These are phyloP conservation scores for Oryza australiensis DNA, from an alignment of 176 grass and related monocot species.

Conservation along the genomic window DNA sequence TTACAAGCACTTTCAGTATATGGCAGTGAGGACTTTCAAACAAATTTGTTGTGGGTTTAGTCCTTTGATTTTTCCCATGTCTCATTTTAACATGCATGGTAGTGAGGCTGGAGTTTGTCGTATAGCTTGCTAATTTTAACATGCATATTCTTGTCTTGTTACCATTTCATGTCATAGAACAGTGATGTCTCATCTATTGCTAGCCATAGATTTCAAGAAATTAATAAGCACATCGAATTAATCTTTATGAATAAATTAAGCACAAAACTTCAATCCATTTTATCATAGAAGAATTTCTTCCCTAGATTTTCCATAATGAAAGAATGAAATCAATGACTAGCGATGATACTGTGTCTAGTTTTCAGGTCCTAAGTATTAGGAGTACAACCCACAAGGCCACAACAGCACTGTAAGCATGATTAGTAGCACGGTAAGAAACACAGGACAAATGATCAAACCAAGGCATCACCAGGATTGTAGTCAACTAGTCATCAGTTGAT, in stretches of 20 bases:
- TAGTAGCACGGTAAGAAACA: conserved; percentile 15
- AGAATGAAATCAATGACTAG: not conserved
- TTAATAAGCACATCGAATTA: not conserved
- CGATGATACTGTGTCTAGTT: not conserved
- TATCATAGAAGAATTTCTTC: not conserved
- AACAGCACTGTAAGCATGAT: not conserved
- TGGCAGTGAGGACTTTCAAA: not conserved
- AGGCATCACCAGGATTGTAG: not conserved
- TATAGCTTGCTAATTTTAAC: not conserved
- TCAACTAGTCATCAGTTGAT: conserved; percentile 16
- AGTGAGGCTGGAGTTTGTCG: not conserved
- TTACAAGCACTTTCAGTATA: not conserved
- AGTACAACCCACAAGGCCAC: not conserved
- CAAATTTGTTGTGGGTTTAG: not conserved
- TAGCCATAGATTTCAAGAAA: not conserved
- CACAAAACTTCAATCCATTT: not conserved
- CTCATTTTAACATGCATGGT: not conserved
- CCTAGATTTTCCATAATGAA: not conserved
- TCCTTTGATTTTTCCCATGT: not conserved
- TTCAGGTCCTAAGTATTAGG: not conserved
- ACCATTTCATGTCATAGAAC: not conserved
- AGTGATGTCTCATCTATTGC: not conserved
- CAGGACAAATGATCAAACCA: conserved; percentile 5
- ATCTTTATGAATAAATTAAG: not conserved
- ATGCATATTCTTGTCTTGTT: not conserved